Evolutionary conservation across 371 early-diverging fungal genomes (phyloP), one percentile per base, ranked within the genome.

Genomic region (Mortierella sp.): DNA sequence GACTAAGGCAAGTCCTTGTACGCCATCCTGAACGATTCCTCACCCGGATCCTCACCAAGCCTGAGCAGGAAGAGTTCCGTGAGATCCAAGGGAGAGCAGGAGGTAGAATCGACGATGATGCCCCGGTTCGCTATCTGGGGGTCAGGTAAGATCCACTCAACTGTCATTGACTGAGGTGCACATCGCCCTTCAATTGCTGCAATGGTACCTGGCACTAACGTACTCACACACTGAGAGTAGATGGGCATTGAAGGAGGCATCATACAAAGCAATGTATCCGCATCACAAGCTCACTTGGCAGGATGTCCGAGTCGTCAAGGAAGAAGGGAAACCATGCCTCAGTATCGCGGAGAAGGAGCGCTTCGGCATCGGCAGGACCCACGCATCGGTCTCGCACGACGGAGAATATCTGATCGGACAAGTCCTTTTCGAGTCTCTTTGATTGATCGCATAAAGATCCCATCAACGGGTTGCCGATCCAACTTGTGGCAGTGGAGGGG

Each of bases 241-340:
- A 24, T 90, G 89, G 89, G 84, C 87, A 46, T 66, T 86, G 24
- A 90, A 90, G 66, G 91, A 90, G 59, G 89, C 91, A 13, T 79
- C 79, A 2, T 90, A 88, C 65, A 90, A 90, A 63, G 91, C 91
- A 28, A 48, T 86, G 43, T 89, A 80, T 56, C 89, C 89, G 27
- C 67, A 78, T 13, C 83, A 83, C 31, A 79, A 70, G 51, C 76
- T 89, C 47, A 85, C 85, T 21, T 90, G 89, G 89, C 89, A 89
- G 54, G 86, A 90, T 55, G 85, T 90, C 28, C 76, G 84, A 25
- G 79, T 90, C 1, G 53, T 60, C 13, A 89, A 89, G 68, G 63
- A 78, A 24, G 49, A 68, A 17, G 82, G 80, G 14, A 87, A 89
- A 54, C 89, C 88, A 8, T 49, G 69, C 46, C 59, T 87, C 14